Base-by-base conservation (phyloP, 108 stramenopile species). In the Nitzschia inconspicua region DNA sequence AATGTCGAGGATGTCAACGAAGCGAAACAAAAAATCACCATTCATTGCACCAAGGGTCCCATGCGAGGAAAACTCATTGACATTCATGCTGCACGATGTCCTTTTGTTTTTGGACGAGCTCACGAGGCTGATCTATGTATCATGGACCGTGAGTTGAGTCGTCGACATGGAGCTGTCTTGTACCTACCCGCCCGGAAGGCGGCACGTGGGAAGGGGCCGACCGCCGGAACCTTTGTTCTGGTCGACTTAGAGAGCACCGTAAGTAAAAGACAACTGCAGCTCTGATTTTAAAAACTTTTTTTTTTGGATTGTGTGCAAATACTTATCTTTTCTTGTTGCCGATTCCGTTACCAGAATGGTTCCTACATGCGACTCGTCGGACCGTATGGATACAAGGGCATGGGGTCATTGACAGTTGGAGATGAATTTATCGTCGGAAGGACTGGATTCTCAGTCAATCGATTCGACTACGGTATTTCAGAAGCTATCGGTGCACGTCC, bases 351-450 rank as follows among this genome's bases (percentile, higher is more conserved):
- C 28, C 65, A 93, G 91, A 93, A 93, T 67, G 91, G 91, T 54
- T 85, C 91, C 4, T 93, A 89, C 66, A 89, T 93, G 91, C 75
- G 91, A 67, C 82, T 93, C 28, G 80, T 85, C 19, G 91, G 91
- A 30, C 91, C 91, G 37, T 93, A 89, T 57, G 68, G 77, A 23
- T 75, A 79, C 57, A 89, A 82, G 59, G 91, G 91, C 8, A 79
- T 88, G 53, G 89, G 89, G 11, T 81, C 88, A 28, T 78, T 91
- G 11, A 67, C 77, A 32, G 63, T 94, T 23, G 87, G 89, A 23
- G 97, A 98, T 48, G 91, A 97, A 70, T 85, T 98, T 59, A 86
- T 98, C 66, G 96, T 98, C 14, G 97, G 96, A 41, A 78, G 97
- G 75, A 98, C 97, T n/a, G 96, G 97, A 30, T 96, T 98, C 67